Evolutionary conservation across 495 filamentous ascomycete species (phyloP), one percentile per base, ranked within the genome.

Genomic region (Aspergillus ellipticus): DNA sequence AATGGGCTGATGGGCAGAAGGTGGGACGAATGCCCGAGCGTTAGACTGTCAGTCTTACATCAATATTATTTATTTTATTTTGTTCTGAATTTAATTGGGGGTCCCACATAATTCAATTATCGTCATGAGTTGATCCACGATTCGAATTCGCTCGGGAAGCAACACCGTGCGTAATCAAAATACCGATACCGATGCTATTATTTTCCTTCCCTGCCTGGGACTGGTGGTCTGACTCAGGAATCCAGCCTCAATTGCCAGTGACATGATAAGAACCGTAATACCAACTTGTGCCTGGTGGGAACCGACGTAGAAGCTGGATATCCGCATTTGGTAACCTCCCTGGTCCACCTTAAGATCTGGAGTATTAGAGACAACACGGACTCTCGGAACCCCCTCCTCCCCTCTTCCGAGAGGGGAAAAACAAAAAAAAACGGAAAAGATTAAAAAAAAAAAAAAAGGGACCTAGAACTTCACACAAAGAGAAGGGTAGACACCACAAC

Each of bases 401-500:
- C 35, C 35, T 26, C 45, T 41, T 29, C 33, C 48, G 20, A 8
- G 8, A n/a, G 13, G 19, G 24, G 21, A 16, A 37, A n/a, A n/a
- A n/a, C n/a, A n/a, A n/a, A n/a, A 31, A 28, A 28, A 28, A 28
- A 28, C 3, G 19, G 26, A 39, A 49, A n/a, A n/a, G n/a, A n/a
- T n/a, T n/a, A n/a, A n/a, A n/a, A n/a, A n/a, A n/a, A n/a, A n/a
- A 31, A 28, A 28, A 28, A 28, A 28, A 28, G 19, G 26, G 46
- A 49, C 33, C 6, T 47, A 42, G 42, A 42, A 58, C 53, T 60
- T 53, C 41, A 49, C 37, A 64, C 55, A 60, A 60, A 59, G 61
- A 48, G 22, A 48, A 28, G 13, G 16, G 20, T 29, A 28, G 16
- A 29, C 24, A 15, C 15, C 24, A 21, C 22, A 29, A 28, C 45